Base-by-base conservation (phyloP, 306 rosid species). In the Medicago lupulina region DNA sequence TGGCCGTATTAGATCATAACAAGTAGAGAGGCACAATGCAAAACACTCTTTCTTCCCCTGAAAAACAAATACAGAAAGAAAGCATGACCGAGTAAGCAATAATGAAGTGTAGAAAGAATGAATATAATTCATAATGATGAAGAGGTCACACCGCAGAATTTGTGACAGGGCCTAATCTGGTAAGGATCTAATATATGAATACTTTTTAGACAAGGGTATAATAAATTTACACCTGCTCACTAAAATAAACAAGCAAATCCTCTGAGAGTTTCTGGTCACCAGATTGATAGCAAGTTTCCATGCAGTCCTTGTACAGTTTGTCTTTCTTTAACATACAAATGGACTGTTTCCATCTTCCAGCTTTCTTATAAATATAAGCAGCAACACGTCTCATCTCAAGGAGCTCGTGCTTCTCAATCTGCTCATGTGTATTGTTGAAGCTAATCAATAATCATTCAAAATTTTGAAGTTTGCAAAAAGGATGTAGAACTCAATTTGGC, bases 361-460 rank as follows among this genome's bases (percentile, higher is more conserved):
- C 96, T 80, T 91, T 93, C 80, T 93, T 93, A 82, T 93, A 93
- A 28, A 93, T 93, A 74, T 91, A 88, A 13, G 98, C 93, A 63
- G 98, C 98, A 79, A 91, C 96, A 34, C 98, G 97, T 79, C 98
- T 89, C 98, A 93, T 93, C 76, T 93, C 98, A 77, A 93, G 89
- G 65, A 91, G 90, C 82, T 89, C 98, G 9, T 93, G 97, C 80
- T 93, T 93, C 91, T 93, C 97, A 76, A 93, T 91, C 98, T 93
- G 91, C 38, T 47, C 68, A 71, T 19, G n/a, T 41, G 54, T 18
- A 71, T 54, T 58, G 19, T 49, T 67, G 34, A 74, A 59, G 59
- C 55, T 64, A 34, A 65, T 78, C 15, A 69, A 60, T 83, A 65
- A 63, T 21, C 19, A 63, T 65, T 51, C 31, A 19, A 68, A 55